Percentiles rank a stretch among this genome's conserved stretches.
phyloP scores from a whole-genome alignment of 2,329 filamentous ascomycete genomes.

The Penicillium griseofulvum region DNA sequence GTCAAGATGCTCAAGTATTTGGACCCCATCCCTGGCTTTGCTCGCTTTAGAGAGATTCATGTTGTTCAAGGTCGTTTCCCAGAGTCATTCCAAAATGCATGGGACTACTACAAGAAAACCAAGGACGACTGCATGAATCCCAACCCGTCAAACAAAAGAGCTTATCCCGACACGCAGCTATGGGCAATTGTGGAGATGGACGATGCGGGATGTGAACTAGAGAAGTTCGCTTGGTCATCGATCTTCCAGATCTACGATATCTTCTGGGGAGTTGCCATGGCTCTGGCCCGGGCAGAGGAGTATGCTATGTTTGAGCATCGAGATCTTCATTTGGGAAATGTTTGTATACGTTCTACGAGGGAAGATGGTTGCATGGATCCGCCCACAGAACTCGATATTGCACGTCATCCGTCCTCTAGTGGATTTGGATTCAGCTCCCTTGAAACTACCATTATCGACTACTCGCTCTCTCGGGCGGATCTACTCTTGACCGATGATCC shows the following conservation, averaged over 20 bases:
- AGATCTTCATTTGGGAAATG: slow-evolving; percentile 65
- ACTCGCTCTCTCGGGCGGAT: slow-evolving; percentile 63
- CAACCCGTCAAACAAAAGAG: slow-evolving; percentile 54
- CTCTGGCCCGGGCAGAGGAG: slow-evolving; percentile 61
- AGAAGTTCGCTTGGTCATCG: slow-evolving; percentile 44
- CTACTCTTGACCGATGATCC: slow-evolving; percentile 35
- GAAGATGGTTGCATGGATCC: slow-evolving; percentile 33
- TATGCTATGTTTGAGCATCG: slow-evolving; percentile 63
- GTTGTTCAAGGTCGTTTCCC: slow-evolving; percentile 58
- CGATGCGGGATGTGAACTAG: slow-evolving; percentile 60
- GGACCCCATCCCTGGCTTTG: slow-evolving; percentile 61
- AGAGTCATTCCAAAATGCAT: slow-evolving; percentile 49
- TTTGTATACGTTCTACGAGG: slow-evolving; percentile 53
- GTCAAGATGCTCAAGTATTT: slow-evolving; percentile 57
- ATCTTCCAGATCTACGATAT: slow-evolving; percentile 58
- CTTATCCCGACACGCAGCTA: slow-evolving; percentile 55
- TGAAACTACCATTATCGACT: slow-evolving; percentile 66
- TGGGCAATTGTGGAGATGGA: slow-evolving; percentile 67
- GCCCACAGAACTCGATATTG: slow-evolving; percentile 32
- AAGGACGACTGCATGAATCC: slow-evolving; percentile 53
- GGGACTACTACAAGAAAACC: slow-evolving; percentile 40
- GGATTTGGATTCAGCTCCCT: slow-evolving; percentile 54
- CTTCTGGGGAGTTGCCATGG: slow-evolving; percentile 65
- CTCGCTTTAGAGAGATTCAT: slow-evolving; percentile 58
- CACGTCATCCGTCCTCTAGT: slow-evolving; percentile 34